Evolutionary conservation across 768 basidiomycete species (phyloP).

Genomic region (Strobilomyces confusus): DNA sequence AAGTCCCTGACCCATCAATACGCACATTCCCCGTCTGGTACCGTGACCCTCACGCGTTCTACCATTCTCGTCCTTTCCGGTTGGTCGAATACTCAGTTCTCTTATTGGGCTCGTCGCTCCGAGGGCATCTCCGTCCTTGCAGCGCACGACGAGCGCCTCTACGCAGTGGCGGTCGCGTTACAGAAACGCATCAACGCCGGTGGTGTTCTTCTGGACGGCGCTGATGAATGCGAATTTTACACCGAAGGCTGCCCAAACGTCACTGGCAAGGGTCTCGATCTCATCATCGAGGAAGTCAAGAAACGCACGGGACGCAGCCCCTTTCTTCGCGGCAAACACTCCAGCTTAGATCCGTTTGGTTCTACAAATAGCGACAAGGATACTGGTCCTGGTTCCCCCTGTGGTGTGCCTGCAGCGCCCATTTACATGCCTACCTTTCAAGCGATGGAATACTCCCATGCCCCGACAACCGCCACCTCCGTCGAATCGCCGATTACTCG

Average conservation of each 20-base stretch:
- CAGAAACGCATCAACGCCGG: constrained; percentile 37
- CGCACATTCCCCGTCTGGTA: constrained; percentile 36
- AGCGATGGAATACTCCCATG: constrained; percentile 36
- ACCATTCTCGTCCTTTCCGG: constrained; percentile 46
- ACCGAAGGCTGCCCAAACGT: constrained; percentile 37
- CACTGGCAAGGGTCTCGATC: constrained; percentile 48
- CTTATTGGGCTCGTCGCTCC: constrained; percentile 50
- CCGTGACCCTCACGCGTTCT: constrained; percentile 44
- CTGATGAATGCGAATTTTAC: constrained; percentile 22
- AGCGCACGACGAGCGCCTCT: constrained; percentile 38
- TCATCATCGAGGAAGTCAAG: constrained; percentile 46
- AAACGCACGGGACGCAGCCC: constrained; percentile 44
- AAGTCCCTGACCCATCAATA: constrained; percentile 44
- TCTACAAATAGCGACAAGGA: constrained; percentile 36
- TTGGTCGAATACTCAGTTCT: constrained; percentile 53
- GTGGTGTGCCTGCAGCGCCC: constrained; percentile 23
- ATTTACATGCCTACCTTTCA: constrained; percentile 40
- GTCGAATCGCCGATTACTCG: constrained; percentile 26
- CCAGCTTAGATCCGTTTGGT: constrained; percentile 47
- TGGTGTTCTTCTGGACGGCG: constrained; percentile 29
- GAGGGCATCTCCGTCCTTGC: constrained; percentile 48
- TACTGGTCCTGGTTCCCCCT: constrained; percentile 26
- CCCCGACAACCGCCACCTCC: constrained; percentile 29
- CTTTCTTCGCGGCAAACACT: constrained; percentile 49
- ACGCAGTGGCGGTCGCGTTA: constrained; percentile 38